Evolutionary conservation across 352 stramenopile species (phyloP).

Genomic region (Thraustochytrium sp.): DNA sequence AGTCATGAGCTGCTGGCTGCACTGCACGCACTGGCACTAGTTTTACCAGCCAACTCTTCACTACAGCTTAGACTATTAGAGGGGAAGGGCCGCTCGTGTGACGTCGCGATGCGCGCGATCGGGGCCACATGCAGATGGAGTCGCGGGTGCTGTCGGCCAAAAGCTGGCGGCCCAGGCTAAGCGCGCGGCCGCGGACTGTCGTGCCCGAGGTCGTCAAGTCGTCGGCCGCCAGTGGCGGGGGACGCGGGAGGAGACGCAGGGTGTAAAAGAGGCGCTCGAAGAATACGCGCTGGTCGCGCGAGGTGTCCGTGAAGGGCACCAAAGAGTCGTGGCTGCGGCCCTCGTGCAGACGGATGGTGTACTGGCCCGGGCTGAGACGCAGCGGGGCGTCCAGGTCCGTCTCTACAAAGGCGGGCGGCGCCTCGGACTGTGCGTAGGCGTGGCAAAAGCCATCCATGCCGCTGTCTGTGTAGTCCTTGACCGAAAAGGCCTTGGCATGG

Average conservation of each 20-base stretch:
- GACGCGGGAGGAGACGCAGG: background rate
- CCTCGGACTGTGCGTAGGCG: background rate
- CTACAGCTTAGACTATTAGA: too few relatives aligned
- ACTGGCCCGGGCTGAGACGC: background rate
- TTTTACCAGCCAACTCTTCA: too few relatives aligned
- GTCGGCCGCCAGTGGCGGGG: too few relatives aligned
- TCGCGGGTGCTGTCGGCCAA: too few relatives aligned
- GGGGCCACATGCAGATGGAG: too few relatives aligned
- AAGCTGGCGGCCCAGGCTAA: too few relatives aligned
- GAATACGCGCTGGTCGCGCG: conserved; percentile 1
- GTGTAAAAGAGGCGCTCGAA: conserved; percentile 2
- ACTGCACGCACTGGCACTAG: too few relatives aligned
- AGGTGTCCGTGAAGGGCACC: conserved; percentile 32
- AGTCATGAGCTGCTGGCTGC: too few relatives aligned
- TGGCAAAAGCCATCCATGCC: conserved; percentile 15
- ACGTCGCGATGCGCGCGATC: too few relatives aligned
- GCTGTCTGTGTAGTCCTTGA: background rate
- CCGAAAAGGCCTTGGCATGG: conserved; percentile 8
- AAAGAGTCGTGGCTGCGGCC: conserved; percentile 36
- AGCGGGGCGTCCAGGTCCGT: background rate
- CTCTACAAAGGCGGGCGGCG: background rate
- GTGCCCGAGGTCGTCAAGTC: too few relatives aligned
- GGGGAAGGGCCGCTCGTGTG: too few relatives aligned
- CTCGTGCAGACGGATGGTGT: conserved; percentile 16
- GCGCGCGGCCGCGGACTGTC: too few relatives aligned